A percentile compares a stretch with the other conserved stretches of the same genome.
These are phyloP conservation scores for Pholiota microspora DNA, from an alignment of 768 basidiomycete genomes.

Conservation along the genomic window DNA sequence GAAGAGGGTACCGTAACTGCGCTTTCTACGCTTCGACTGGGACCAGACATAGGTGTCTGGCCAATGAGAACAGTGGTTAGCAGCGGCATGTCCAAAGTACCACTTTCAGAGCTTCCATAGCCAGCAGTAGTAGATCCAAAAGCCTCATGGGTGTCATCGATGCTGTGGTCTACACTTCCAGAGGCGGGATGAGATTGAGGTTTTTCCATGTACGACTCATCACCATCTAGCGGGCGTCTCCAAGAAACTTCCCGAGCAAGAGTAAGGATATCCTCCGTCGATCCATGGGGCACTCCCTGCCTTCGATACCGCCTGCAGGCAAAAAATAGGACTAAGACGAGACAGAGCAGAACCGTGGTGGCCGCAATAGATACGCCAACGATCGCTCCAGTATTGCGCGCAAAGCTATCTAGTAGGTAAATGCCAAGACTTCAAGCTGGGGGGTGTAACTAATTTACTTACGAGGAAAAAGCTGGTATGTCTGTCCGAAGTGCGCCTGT, in stretches of 20 bases:
- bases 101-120: slow-evolving; percentile 23
- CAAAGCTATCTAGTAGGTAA: slow-evolving; percentile 25
- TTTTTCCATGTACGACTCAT: slow-evolving; percentile 15
- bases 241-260: slow-evolving; percentile 20
- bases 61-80: slow-evolving; percentile 21
- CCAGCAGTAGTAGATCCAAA: slow-evolving; percentile 1
- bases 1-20: not conserved
- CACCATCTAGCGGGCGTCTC: slow-evolving; percentile 32
- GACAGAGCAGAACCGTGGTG: not conserved
- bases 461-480: not conserved
- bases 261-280: slow-evolving; percentile 21
- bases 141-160: not conserved
- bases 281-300: slow-evolving; percentile 12
- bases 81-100: slow-evolving; percentile 6
- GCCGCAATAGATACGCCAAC: slow-evolving; percentile 34
- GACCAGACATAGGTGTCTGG: slow-evolving; percentile 17
- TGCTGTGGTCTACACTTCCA: not conserved
- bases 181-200: not conserved
- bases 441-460: not conserved
- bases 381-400: slow-evolving; percentile 36
- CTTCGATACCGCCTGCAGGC: slow-evolving; percentile 28
- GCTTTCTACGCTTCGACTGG: slow-evolving; percentile 10
- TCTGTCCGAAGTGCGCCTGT: not conserved
- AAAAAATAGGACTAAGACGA: slow-evolving; percentile 26
- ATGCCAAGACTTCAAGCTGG: not conserved